Evolutionary conservation across 805 yeast species (phyloP), one percentile per base, ranked within the genome.

Genomic region (Saccharomycopsis fermentans): DNA sequence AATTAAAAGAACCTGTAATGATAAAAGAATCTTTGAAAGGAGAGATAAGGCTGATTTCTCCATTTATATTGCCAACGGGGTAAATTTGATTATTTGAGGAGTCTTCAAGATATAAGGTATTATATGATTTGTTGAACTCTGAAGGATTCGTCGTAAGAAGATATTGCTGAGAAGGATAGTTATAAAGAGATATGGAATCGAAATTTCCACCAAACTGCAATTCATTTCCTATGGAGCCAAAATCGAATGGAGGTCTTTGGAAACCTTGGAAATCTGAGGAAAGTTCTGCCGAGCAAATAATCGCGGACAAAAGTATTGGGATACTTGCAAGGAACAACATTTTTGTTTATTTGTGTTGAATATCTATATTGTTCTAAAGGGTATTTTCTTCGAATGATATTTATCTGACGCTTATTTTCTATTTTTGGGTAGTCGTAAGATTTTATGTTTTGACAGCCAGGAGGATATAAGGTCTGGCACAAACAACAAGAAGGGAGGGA

Each of bases 181-280:
- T 55, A 43, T 43, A 59, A 21, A 61, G 53, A 9, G 62, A 53
- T 21, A 53, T 56, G 12, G 60, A 53, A 54, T 61, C 62, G 27
- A 61, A 61, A 37, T 57, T 36, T 12, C 63, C 63, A 2, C 56
- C 62, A 50, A 61, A 61, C 55, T 58, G 59, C 27, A 58, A 26
- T 6, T 70, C 56, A 58, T 64, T 70, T 0, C 80, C 80, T 11
- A 65, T 66, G 59, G 74, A 77, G n/a, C 68, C 65, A 55, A 74
- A 67, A 64, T 76, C 73, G 60, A 76, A 74, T 3, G 75, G 57
- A 0, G 79, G 78, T 56, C 79, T 62, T 59, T 51, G 26, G 27
- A 61, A 54, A 24, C 59, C n/a, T 16, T 47, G 21, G 21, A 56
- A 43, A 6, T 56, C 9, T 29, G 55, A 1, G 19, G 55, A 21